These are phyloP conservation scores for Ascochyta fabae DNA, from an alignment of 2,329 filamentous ascomycete genomes.

Conservation along the genomic window DNA sequence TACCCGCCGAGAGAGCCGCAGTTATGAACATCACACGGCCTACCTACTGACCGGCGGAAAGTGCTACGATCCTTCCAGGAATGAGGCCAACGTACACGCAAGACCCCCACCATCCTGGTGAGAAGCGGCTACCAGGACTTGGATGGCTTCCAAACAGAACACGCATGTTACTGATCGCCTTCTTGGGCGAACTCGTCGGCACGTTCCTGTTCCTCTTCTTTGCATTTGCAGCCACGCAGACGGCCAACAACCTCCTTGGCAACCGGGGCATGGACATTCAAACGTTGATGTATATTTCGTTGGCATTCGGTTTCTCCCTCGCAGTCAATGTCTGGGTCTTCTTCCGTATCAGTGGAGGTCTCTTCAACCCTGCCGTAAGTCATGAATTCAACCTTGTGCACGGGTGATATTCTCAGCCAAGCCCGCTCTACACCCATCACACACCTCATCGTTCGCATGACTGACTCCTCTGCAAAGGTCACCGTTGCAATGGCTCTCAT, in stretches of 20 bases:
- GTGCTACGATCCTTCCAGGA: slow-evolving; percentile 48
- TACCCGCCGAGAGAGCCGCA: slow-evolving; percentile 16
- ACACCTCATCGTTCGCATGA: background rate
- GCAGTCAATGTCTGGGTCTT: slow-evolving; percentile 52
- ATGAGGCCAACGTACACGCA: slow-evolving; percentile 46
- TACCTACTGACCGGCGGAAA: slow-evolving; percentile 37
- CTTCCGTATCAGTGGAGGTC: slow-evolving; percentile 48
- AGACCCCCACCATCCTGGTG: slow-evolving; percentile 41
- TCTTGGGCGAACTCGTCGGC: slow-evolving; percentile 52
- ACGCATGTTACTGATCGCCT: slow-evolving; percentile 54
- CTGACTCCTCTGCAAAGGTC: slow-evolving; percentile 43
- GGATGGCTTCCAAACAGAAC: slow-evolving; percentile 53
- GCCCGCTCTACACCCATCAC: background rate
- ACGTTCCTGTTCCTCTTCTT: slow-evolving; percentile 52
- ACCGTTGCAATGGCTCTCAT: slow-evolving; percentile 57
- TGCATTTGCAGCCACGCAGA: slow-evolving; percentile 48
- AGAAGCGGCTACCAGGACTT: slow-evolving; percentile 49
- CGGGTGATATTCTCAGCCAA: background rate
- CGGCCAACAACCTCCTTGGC: slow-evolving; percentile 45
- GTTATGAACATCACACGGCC: slow-evolving; percentile 48
- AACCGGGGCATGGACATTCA: slow-evolving; percentile 30
- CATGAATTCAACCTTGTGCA: slow-evolving; percentile 41
- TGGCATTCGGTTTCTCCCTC: slow-evolving; percentile 48
- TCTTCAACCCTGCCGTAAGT: slow-evolving; percentile 50
- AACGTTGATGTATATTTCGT: slow-evolving; percentile 45